These are phyloP conservation scores for Corchorus olitorius DNA, from an alignment of 345 rosid species.

Conservation along the genomic window DNA sequence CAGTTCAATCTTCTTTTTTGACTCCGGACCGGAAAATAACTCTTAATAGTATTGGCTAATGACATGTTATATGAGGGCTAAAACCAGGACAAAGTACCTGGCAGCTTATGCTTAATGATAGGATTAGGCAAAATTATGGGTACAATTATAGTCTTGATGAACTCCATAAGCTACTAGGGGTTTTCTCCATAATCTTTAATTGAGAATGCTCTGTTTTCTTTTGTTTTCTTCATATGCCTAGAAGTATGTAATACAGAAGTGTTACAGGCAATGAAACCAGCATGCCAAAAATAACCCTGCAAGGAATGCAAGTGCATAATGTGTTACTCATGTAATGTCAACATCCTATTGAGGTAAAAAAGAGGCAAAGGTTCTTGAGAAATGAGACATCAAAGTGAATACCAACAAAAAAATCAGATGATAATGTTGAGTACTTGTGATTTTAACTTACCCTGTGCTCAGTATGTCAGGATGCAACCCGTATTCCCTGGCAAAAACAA, in stretches of 20 bases:
- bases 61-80: conserved; percentile 5
- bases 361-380: background rate
- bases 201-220: background rate
- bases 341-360: background rate
- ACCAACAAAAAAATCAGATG: background rate
- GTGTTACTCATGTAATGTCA: background rate
- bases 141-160: background rate
- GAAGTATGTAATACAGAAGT: conserved; percentile 61
- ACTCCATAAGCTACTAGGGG: background rate
- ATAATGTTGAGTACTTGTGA: background rate
- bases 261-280: conserved; percentile 76
- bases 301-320: conserved; percentile 13
- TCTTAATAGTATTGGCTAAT: conserved; percentile 2
- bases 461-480: conserved; percentile 71
- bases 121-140: background rate
- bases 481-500: conserved; percentile 79
- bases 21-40: background rate
- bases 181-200: background rate
- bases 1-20: conserved; percentile 6
- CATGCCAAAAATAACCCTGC: conserved; percentile 94
- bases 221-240: conserved; percentile 44
- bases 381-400: conserved; percentile 8
- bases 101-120: background rate
- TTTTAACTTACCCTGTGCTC: conserved; percentile 64
- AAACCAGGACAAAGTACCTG: background rate